Percentiles rank a stretch among this genome's conserved stretches.
phyloP scores from a whole-genome alignment of 495 filamentous ascomycete species.

The Collariella sp. region DNA sequence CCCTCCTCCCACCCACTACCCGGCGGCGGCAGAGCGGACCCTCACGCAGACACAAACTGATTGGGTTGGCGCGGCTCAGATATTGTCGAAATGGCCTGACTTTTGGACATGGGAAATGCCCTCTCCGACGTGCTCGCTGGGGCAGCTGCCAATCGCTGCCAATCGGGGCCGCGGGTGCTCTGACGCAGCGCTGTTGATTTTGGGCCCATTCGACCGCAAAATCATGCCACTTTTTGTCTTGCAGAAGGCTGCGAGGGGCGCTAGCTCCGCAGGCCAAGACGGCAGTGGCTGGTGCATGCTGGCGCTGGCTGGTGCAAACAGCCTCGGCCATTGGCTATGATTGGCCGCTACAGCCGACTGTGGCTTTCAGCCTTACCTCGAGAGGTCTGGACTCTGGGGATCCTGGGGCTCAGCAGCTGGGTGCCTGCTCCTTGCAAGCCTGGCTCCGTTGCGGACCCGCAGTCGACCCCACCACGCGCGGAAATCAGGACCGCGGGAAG shows the following conservation, averaged over 20 bases:
- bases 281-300: constrained; percentile 31
- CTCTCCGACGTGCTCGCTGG: constrained; percentile 4
- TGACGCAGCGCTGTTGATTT: constrained; percentile 24
- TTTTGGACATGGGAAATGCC: constrained; percentile 12
- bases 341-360: constrained; percentile 8
- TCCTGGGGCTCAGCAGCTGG: too few species aligned
- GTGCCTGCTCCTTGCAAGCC: constrained; percentile 3
- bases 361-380: constrained; percentile 24
- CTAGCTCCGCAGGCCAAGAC: constrained; percentile 23
- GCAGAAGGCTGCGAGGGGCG: constrained; percentile 16
- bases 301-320: constrained; percentile 20
- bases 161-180: constrained; percentile 20
- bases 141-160: constrained; percentile 12
- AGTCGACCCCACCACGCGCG: too few species aligned
- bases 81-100: constrained; percentile 26
- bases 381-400: constrained; percentile 18
- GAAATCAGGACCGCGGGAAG: too few species aligned
- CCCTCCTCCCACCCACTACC: neutral
- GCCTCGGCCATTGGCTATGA: constrained; percentile 17
- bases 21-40: neutral
- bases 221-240: constrained; percentile 32
- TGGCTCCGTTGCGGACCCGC: neutral
- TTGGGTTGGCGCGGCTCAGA: constrained; percentile 10
- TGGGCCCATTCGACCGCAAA: constrained; percentile 26
- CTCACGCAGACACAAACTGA: constrained; percentile 4